Evolutionary conservation across 495 filamentous ascomycete genomes (phyloP), one percentile per base, ranked within the genome.

Genomic region (Cercophora samala): DNA sequence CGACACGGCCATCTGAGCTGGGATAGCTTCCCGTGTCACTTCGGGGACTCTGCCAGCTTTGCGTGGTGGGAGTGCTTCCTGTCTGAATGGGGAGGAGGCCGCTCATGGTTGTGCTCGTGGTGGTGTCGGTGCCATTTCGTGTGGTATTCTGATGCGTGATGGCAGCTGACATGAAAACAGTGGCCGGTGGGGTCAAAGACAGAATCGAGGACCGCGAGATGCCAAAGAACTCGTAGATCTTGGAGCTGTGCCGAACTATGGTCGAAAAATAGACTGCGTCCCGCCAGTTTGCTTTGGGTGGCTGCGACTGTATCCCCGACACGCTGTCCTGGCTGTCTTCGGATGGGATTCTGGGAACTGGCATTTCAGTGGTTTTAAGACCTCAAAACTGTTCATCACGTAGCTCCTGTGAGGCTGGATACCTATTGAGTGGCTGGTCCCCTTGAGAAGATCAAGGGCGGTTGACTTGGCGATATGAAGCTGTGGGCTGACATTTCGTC

Each of bases 171-270:
- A 21, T 56, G n/a, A 23, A 56, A 21, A 23, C n/a, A 8, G 53
- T 56, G 5, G 53, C 4, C 53, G 53, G n/a, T 18, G 15, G 22
- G 29, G 23, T 53, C 11, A 21, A 42, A 53, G 32, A 22, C 17
- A 15, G 69, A 64, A 51, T 5, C 6, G 66, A 59, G 4, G 67
- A 58, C 22, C 22, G 8, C 4, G 71, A 66, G 32, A 71, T 58
- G 21, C 72, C 72, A 55, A 73, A 73, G 67, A 73, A 73, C 18
- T 73, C 69, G 65, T 66, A 65, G 29, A 73, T 72, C 26, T 73
- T 73, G 67, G 64, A 64, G 65, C 72, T 73, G 65, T 66, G 69
- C 22, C 62, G 32, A 24, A 42, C 52, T 17, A 67, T 37, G 11
- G 64, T 64, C 9, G 64, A 37, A 58, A 72, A 17, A 54, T 68